Evolutionary conservation across 768 basidiomycete species (phyloP), one percentile per base, ranked within the genome.

Genomic region (Boletus edulis): DNA sequence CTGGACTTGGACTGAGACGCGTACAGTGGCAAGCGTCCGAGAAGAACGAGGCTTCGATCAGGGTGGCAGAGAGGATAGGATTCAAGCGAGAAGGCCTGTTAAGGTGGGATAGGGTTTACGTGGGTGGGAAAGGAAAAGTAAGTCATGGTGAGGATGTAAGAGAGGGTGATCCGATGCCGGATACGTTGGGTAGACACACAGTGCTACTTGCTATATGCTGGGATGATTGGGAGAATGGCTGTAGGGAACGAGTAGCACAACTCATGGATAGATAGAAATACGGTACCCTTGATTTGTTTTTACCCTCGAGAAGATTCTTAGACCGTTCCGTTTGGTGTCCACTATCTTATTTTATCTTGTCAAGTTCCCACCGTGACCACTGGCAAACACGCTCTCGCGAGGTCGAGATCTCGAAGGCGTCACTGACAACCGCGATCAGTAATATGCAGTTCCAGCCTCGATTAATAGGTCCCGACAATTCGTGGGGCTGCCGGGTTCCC

Each of bases 1-100:
- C 73, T 27, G 81, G 81, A 1, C 71, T 88, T 3, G 80, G 82
- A 0, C 65, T 89, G 35, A 76, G 86, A 4, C 75, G 87, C 11
- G 80, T 86, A 0, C 80, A 81, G 29, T 90, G 86, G 83, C 77
- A 79, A 56, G 75, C 84, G 5, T 79, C 82, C 49, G 62, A 68
- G 13, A 51, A 62, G 22, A 89, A 89, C 62, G 47, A 42, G 11
- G 62, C 73, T 0, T 85, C 83, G 34, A 67, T 83, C 14, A 60
- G 68, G 5, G 72, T 78, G 0, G 87, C 86, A 0, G 72, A 82
- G 62, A 73, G 81, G 49, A 70, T 89, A 73, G 87, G 86, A 2
- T 85, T 90, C 64, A 69, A 65, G 51, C 55, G 68, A 32, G 88
- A 91, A 63, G 82, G 73, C 0, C 63, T 78, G 7, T 44, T 80